Percentiles rank a stretch among this genome's conserved stretches.
Evolutionary conservation across 2,329 filamentous ascomycete species (phyloP).

Genomic region (Colletotrichum falcatum): DNA sequence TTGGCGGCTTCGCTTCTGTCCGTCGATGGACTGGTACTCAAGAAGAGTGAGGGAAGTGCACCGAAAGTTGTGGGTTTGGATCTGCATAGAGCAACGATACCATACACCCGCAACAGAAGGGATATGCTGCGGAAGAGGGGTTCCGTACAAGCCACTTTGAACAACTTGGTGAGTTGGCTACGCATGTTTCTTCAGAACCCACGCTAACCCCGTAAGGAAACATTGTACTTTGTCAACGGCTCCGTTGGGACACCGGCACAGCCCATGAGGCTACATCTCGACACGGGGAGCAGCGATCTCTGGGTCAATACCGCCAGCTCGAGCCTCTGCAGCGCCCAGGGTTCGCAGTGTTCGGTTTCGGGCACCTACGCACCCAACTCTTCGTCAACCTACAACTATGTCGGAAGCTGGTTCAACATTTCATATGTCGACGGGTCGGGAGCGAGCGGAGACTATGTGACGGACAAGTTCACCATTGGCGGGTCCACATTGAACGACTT

Average conservation of each 20-base stretch:
- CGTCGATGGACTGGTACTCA: conserved; percentile 47
- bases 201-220: conserved; percentile 57
- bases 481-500: conserved; percentile 64
- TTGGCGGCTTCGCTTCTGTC: conserved; percentile 47
- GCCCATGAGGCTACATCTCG: conserved; percentile 68
- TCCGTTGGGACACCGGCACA: conserved; percentile 73
- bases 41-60: conserved; percentile 47
- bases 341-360: conserved; percentile 66
- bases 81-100: conserved; percentile 53
- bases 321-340: conserved; percentile 63
- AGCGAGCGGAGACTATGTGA: conserved; percentile 82
- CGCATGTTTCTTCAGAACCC: conserved; percentile 8
- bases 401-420: conserved; percentile 86
- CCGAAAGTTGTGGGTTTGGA: conserved; percentile 61
- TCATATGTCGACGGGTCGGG: conserved; percentile 86
- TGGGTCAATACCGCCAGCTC: conserved; percentile 78
- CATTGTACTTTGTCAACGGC: conserved; percentile 73
- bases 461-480: conserved; percentile 76
- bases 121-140: conserved; percentile 53
- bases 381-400: conserved; percentile 81
- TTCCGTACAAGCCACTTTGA: conserved; percentile 59
- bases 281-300: conserved; percentile 77
- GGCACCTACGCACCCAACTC: conserved; percentile 77
- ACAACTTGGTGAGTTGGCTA: conserved; percentile 65
- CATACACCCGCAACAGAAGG: conserved; percentile 36